phyloP scores from a whole-genome alignment of 2,329 filamentous ascomycete genomes.

The Claviceps paspali region DNA sequence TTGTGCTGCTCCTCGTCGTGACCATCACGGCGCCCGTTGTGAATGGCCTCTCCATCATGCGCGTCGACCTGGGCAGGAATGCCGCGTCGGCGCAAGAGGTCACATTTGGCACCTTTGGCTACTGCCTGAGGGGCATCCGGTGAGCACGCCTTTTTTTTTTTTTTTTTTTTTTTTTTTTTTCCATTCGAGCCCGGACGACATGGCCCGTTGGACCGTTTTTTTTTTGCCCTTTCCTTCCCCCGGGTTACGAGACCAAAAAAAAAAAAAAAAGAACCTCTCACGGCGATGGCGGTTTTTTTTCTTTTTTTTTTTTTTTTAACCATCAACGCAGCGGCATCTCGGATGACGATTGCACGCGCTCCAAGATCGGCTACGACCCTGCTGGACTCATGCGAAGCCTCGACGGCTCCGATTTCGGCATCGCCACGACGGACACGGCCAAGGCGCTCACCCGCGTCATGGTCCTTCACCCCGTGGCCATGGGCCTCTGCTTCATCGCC shows the following conservation, averaged over 20 bases:
- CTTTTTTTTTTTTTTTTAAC: too few species aligned
- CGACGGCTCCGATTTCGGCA: slow-evolving; percentile 25
- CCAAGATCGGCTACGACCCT: slow-evolving; percentile 40
- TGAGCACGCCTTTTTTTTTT: too few species aligned
- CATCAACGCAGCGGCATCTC: slow-evolving; percentile 11
- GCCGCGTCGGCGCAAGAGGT: slow-evolving; percentile 21
- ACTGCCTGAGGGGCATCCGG: slow-evolving; percentile 26
- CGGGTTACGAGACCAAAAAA: neutral
- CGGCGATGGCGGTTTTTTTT: too few species aligned
- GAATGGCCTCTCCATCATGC: slow-evolving; percentile 36
- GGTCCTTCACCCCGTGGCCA: slow-evolving; percentile 47
- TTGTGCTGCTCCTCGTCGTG: slow-evolving; percentile 41
- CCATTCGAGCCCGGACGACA: too few species aligned
- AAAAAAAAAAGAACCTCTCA: neutral
- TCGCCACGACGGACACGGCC: slow-evolving; percentile 26
- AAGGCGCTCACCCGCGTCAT: slow-evolving; percentile 40
- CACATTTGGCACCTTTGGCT: slow-evolving; percentile 46
- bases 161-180: too few species aligned
- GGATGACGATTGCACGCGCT: slow-evolving; percentile 33
- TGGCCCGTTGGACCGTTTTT: too few species aligned
- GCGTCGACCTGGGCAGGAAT: slow-evolving; percentile 29
- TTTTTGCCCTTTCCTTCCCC: too few species aligned
- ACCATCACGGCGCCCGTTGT: slow-evolving; percentile 44
- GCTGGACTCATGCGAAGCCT: slow-evolving; percentile 25
- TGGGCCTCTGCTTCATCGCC: slow-evolving; percentile 40